Base-by-base conservation (phyloP, 306 rosid species). In the Astragalus glycyphyllos region DNA sequence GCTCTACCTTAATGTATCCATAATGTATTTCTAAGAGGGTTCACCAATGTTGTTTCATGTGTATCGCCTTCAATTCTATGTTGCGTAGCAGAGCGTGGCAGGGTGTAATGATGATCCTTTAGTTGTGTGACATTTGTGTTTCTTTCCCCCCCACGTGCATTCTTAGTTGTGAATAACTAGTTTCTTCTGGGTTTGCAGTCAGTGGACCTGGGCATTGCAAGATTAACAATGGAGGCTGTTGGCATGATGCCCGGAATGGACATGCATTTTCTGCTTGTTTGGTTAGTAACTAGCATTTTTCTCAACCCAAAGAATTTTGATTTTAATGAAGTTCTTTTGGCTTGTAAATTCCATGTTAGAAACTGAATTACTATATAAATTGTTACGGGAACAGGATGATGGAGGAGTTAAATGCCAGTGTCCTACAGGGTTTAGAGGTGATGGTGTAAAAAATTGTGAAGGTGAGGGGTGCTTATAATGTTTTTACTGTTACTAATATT, bases 141-240 rank as follows among this genome's bases (percentile, higher is more conserved):
- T 65, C 37, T 68, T 34, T 59, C 51, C 50, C 9, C 54, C 55
- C 5, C 14, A 9, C 11, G 7, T 44, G 12, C 23, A 66, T 61
- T 58, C 48, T n/a, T 23, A 47, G 62, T 34, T 68, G 40, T 34
- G 29, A 29, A 37, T 51, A 70, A 72, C 71, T 57, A 34, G 80
- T 42, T 65, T 77, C 46, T 50, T 79, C 54, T 74, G 61, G 71
- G 75, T 65, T 77, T 86, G 79, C 89, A 92, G 98, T 90, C 0
- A 86, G 92, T 58, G 97, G 97, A 20, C 86, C 96, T 61, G 96
- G 96, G 49, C 86, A 94, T 75, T 92, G 97, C 87, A 92, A 84
- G 81, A 88, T 92, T 72, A 89, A 89, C 68, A 81, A 92, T 81
- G 97, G 97, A 64, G 97, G 96, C 57, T 92, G 97, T 76, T 92